Percentiles rank a stretch among this genome's conserved stretches.
Evolutionary conservation across 2,329 filamentous ascomycete species (phyloP).

Genomic region (Stemphylium beticola): DNA sequence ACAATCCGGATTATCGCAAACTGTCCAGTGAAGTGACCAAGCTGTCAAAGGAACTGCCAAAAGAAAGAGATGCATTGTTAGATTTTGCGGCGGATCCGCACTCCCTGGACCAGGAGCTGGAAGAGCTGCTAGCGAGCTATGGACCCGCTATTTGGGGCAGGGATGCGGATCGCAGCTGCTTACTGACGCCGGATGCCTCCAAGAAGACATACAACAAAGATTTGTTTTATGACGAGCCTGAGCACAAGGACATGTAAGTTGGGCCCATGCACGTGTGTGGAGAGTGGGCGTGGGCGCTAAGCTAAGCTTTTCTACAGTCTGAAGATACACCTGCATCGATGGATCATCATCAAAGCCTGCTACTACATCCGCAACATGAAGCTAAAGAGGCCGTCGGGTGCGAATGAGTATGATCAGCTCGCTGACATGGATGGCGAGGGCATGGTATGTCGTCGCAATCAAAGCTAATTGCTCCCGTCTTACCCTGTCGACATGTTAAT

Average conservation of each 20-base stretch:
- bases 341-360: constrained; percentile 50
- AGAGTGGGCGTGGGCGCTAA: constrained; percentile 15
- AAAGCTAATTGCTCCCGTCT: neutral
- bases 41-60: constrained; percentile 45
- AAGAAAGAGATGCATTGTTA: constrained; percentile 46
- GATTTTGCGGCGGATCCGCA: constrained; percentile 45
- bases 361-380: constrained; percentile 49
- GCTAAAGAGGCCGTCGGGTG: constrained; percentile 41
- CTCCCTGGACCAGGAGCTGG: constrained; percentile 41
- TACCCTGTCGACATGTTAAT: constrained; percentile 20
- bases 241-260: constrained; percentile 43
- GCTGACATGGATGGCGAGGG: constrained; percentile 40
- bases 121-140: constrained; percentile 40
- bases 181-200: constrained; percentile 39
- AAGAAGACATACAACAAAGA: constrained; percentile 47
- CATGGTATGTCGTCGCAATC: constrained; percentile 15
- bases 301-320: constrained; percentile 28
- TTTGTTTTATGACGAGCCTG: constrained; percentile 41
- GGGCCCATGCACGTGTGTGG: constrained; percentile 5
- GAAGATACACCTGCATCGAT: constrained; percentile 47
- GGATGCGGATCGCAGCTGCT: constrained; percentile 41
- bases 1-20: constrained; percentile 46
- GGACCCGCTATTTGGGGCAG: constrained; percentile 46
- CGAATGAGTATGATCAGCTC: constrained; percentile 39
- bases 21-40: constrained; percentile 46